phyloP scores from a whole-genome alignment of 352 stramenopile genomes.

The Phytopythium chamaehyphon region DNA sequence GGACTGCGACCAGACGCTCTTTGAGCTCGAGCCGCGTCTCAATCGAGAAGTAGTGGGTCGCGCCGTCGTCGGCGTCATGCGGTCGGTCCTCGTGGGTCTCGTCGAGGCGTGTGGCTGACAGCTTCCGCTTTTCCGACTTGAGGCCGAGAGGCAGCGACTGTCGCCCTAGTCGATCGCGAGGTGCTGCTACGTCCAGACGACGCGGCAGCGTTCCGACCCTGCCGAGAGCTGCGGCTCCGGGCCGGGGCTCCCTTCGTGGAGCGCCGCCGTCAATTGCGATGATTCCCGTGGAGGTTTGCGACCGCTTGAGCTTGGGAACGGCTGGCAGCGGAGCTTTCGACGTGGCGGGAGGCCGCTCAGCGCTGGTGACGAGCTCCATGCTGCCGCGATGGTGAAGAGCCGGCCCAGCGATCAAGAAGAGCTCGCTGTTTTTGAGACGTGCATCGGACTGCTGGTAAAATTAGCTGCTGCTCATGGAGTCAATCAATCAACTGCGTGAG shows the following conservation, averaged over 20 bases:
- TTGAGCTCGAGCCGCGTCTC: conserved; percentile 55
- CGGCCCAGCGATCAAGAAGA: no score
- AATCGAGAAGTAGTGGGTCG: conserved; percentile 51
- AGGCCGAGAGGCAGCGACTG: neutral
- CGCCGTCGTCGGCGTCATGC: conserved; percentile 15
- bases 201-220: conserved; percentile 1
- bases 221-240: neutral
- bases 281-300: neutral
- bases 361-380: no score
- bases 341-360: no score
- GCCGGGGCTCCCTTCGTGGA: neutral
- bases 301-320: conserved; percentile 1
- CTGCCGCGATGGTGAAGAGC: no score
- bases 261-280: neutral
- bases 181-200: neutral
- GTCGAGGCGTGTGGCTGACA: neutral
- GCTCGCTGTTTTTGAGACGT: no score
- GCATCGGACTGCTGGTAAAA: no score
- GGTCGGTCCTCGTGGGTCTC: neutral
- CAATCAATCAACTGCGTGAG: no score
- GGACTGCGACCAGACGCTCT: conserved; percentile 30
- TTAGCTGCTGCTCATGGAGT: no score
- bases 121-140: neutral
- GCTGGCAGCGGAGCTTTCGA: neutral
- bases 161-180: neutral